Conservation (phyloP, 768 basidiomycete genomes). For the Boletus barrowsii region DNA sequence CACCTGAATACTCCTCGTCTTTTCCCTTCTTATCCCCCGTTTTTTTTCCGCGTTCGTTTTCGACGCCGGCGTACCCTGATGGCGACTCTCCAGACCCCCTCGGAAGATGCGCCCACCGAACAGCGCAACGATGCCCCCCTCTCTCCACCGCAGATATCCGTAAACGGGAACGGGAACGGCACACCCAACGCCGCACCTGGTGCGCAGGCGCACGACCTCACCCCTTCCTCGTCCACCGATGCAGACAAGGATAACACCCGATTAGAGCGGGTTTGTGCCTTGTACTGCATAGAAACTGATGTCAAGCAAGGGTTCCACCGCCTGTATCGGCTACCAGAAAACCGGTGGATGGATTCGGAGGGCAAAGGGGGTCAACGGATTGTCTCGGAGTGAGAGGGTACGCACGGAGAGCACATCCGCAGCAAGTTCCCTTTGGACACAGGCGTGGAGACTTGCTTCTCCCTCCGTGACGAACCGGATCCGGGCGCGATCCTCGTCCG, state of each 20-base stretch:
- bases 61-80: slow-evolving; percentile 8
- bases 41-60: not conserved
- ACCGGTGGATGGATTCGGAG: slow-evolving; percentile 67
- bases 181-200: slow-evolving; percentile 15
- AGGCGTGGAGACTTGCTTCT: slow-evolving; percentile 80
- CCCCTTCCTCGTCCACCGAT: slow-evolving; percentile 32
- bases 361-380: slow-evolving; percentile 5
- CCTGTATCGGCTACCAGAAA: slow-evolving; percentile 81
- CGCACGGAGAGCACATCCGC: slow-evolving; percentile 72
- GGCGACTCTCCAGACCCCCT: slow-evolving; percentile 23
- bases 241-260: slow-evolving; percentile 36
- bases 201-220: slow-evolving; percentile 29
- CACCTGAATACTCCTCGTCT: not conserved
- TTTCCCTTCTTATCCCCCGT: not conserved
- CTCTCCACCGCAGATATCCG: slow-evolving; percentile 17
- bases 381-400: slow-evolving; percentile 4
- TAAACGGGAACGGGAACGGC: slow-evolving; percentile 30
- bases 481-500: slow-evolving; percentile 65
- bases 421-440: slow-evolving; percentile 73
- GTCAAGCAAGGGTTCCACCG: slow-evolving; percentile 77
- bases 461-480: slow-evolving; percentile 83
- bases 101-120: slow-evolving; percentile 17
- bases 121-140: slow-evolving; percentile 20
- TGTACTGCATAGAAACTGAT: slow-evolving; percentile 78
- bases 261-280: too few species aligned